Conservation (phyloP, 2,329 filamentous ascomycete genomes). For the Fusarium cicatricum region DNA sequence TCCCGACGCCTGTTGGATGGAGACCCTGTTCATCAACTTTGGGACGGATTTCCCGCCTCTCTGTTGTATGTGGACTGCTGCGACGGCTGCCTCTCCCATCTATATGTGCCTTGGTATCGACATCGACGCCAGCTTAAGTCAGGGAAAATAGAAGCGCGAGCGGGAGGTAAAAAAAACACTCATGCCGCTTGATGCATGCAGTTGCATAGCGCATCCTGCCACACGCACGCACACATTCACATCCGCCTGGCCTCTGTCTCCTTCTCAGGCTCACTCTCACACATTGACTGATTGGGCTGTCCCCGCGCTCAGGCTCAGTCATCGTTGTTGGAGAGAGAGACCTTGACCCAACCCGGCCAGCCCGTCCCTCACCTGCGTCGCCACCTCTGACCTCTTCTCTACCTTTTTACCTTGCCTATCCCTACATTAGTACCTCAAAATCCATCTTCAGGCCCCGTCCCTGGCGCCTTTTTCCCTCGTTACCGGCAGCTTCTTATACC, state of each 20-base stretch:
- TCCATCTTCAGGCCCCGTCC: slow-evolving; percentile 37
- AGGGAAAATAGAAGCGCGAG: slow-evolving; percentile 28
- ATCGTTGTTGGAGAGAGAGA: slow-evolving; percentile 22
- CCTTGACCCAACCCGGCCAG: slow-evolving; percentile 24
- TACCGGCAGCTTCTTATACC: slow-evolving; percentile 43
- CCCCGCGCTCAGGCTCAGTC: slow-evolving; percentile 28
- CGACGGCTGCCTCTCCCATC: slow-evolving; percentile 25
- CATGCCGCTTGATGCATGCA: slow-evolving; percentile 43
- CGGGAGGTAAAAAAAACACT: slow-evolving; percentile 32
- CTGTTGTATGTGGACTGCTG: slow-evolving; percentile 15
- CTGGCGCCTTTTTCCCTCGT: slow-evolving; percentile 34
- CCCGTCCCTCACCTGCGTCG: slow-evolving; percentile 38
- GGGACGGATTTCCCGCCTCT: slow-evolving; percentile 31
- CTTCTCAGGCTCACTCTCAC: slow-evolving; percentile 18
- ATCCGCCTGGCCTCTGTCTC: slow-evolving; percentile 14
- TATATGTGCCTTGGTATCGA: slow-evolving; percentile 39
- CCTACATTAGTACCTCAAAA: slow-evolving; percentile 37
- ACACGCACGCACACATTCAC: slow-evolving; percentile 18
- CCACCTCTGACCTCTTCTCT: slow-evolving; percentile 29
- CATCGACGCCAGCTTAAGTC: slow-evolving; percentile 25
- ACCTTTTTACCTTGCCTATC: slow-evolving; percentile 2
- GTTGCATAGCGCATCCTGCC: slow-evolving; percentile 40
- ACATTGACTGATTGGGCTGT: slow-evolving; percentile 15
- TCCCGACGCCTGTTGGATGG: slow-evolving; percentile 23
- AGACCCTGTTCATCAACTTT: slow-evolving; percentile 27